Evolutionary conservation across 106 monocot species (phyloP).

Genomic region (Dioscorea zingiberensis): DNA sequence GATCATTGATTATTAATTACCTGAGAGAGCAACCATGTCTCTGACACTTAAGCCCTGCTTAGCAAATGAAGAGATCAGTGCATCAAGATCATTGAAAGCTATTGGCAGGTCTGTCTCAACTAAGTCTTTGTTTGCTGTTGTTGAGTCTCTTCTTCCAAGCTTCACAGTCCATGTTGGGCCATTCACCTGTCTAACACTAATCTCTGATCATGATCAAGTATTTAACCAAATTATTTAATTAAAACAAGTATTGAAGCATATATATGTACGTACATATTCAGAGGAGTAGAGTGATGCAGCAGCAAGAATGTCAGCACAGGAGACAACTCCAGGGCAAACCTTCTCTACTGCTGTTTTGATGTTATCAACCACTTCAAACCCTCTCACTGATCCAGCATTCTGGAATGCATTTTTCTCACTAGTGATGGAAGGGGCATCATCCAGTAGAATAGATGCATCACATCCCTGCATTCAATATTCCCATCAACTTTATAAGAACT

Average conservation of each 20-base stretch:
- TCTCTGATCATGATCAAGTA: not conserved
- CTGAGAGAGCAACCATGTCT: constrained; percentile 31
- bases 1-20: not conserved
- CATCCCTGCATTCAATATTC: constrained; percentile 6
- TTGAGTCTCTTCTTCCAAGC: constrained; percentile 27
- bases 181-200: constrained; percentile 4
- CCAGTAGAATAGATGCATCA: constrained; percentile 7
- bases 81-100: constrained; percentile 4
- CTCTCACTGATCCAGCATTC: not conserved
- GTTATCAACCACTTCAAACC: constrained; percentile 1
- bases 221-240: not conserved
- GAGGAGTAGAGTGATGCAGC: constrained; percentile 2
- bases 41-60: constrained; percentile 14
- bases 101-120: constrained; percentile 10
- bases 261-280: too few relatives aligned
- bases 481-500: not conserved
- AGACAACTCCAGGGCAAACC: constrained; percentile 16
- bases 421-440: not conserved
- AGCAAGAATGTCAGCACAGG: constrained; percentile 32
- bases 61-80: not conserved
- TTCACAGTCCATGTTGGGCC: constrained; percentile 28
- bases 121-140: constrained; percentile 10
- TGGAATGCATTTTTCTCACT: constrained; percentile 2
- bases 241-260: too few relatives aligned
- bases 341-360: not conserved